A percentile compares a stretch with the other conserved stretches of the same genome.
Evolutionary conservation across 441 rosid species (phyloP).

Genomic region (Kokia cookei): DNA sequence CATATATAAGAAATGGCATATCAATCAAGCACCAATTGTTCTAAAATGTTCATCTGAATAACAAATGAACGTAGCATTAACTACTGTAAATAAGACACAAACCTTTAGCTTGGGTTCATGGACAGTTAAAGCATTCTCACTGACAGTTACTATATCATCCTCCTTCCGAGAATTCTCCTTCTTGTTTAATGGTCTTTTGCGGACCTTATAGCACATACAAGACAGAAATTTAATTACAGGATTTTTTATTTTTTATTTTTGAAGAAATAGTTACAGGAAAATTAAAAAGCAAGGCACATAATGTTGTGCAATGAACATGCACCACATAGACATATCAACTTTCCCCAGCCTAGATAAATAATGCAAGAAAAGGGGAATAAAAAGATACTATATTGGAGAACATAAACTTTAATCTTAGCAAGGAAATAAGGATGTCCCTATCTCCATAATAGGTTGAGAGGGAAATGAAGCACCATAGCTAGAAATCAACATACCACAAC

Average conservation of each 20-base stretch:
- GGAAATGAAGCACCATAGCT: neutral
- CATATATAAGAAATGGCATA: neutral
- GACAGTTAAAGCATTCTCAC: slow-evolving; percentile 67
- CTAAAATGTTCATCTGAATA: neutral
- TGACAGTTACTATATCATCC: slow-evolving; percentile 81
- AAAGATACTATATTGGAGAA: neutral
- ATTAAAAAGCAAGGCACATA: neutral
- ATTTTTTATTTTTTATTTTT: neutral
- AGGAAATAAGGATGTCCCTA: neutral
- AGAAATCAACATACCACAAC: slow-evolving; percentile 72
- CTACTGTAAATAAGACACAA: slow-evolving; percentile 16
- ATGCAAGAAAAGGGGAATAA: neutral
- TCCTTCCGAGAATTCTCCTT: slow-evolving; percentile 88
- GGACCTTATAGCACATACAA: slow-evolving; percentile 45
- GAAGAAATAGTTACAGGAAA: neutral
- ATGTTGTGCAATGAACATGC: neutral
- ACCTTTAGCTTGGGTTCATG: slow-evolving; percentile 98
- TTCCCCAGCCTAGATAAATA: neutral
- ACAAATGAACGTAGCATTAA: neutral
- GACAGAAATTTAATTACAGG: neutral
- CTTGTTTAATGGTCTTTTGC: slow-evolving; percentile 95
- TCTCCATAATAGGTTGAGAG: neutral
- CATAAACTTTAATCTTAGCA: neutral
- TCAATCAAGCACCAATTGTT: neutral
- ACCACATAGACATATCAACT: neutral